Conservation (phyloP, 495 filamentous ascomycete species). For the Chaetomium cochliodes region DNA sequence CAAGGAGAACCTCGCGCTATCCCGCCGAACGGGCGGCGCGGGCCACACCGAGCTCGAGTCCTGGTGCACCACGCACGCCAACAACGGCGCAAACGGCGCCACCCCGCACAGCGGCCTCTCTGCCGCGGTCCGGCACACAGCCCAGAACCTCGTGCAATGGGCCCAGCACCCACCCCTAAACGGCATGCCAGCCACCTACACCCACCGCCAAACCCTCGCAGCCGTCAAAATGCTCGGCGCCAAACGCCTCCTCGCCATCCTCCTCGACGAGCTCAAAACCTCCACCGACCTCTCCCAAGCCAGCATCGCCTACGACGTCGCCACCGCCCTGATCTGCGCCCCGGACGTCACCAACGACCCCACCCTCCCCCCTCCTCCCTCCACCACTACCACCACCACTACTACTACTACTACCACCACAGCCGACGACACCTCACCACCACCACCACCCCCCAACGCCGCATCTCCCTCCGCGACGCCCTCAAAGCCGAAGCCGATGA, state of each 20-base stretch:
- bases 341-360: slow-evolving; percentile 53
- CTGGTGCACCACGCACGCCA: slow-evolving; percentile 57
- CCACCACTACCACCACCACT: slow-evolving; percentile 28
- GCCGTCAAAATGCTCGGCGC: slow-evolving; percentile 71
- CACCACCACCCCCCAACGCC: background rate
- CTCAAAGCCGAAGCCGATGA: slow-evolving; percentile 63
- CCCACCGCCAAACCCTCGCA: slow-evolving; percentile 69
- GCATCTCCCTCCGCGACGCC: slow-evolving; percentile 62
- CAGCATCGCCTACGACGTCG: slow-evolving; percentile 70
- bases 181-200: slow-evolving; percentile 71
- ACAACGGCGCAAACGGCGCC: background rate
- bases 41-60: slow-evolving; percentile 71
- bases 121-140: slow-evolving; percentile 60
- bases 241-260: slow-evolving; percentile 54
- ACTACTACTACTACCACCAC: background rate
- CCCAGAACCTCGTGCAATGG: slow-evolving; percentile 74
- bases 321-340: slow-evolving; percentile 68
- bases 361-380: slow-evolving; percentile 40
- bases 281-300: slow-evolving; percentile 52
- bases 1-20: slow-evolving; percentile 62
- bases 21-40: slow-evolving; percentile 62
- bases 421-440: slow-evolving; percentile 26
- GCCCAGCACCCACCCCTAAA: slow-evolving; percentile 61
- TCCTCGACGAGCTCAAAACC: slow-evolving; percentile 69
- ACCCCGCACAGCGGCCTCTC: slow-evolving; percentile 58